Percentiles rank a stretch among this genome's conserved stretches.
phyloP scores from a whole-genome alignment of 306 rosid genomes.

The Quercus glauca region DNA sequence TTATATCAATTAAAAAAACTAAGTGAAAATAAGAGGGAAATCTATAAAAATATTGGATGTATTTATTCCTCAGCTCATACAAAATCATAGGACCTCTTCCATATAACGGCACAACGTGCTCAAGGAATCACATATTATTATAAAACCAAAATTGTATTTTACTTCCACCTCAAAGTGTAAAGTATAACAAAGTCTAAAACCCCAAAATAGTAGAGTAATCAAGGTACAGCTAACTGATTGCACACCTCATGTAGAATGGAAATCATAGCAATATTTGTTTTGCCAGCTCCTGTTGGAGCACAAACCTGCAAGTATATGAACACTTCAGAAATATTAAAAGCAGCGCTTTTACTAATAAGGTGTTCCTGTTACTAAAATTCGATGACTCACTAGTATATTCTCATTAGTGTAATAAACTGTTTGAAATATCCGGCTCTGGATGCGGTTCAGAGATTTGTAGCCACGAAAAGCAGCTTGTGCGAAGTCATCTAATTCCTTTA shows the following conservation, averaged over 20 bases:
- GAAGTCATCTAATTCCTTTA: constrained; percentile 85
- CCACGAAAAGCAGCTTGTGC: constrained; percentile 99
- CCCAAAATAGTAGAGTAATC: neutral
- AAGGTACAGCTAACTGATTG: constrained; percentile 10
- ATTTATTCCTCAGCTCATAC: neutral
- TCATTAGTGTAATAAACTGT: constrained; percentile 89
- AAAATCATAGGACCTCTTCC: neutral
- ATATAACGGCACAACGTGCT: neutral
- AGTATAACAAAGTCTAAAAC: neutral
- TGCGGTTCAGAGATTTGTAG: constrained; percentile 82
- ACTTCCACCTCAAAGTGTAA: neutral
- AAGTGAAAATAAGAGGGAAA: neutral
- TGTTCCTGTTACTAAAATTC: constrained; percentile 6
- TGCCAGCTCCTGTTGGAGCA: constrained; percentile 99
- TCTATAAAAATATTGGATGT: neutral
- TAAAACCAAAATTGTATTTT: neutral
- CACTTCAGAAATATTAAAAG: constrained; percentile 20
- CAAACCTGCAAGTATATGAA: constrained; percentile 67
- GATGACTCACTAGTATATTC: constrained; percentile 78
- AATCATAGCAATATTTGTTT: constrained; percentile 97
- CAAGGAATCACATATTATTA: neutral
- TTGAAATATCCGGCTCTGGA: constrained; percentile 86
- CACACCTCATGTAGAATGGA: constrained; percentile 93
- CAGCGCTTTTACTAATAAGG: neutral
- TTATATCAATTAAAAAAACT: neutral